Evolutionary conservation across 495 filamentous ascomycete genomes (phyloP).

Genomic region (Aspergillus leporis): DNA sequence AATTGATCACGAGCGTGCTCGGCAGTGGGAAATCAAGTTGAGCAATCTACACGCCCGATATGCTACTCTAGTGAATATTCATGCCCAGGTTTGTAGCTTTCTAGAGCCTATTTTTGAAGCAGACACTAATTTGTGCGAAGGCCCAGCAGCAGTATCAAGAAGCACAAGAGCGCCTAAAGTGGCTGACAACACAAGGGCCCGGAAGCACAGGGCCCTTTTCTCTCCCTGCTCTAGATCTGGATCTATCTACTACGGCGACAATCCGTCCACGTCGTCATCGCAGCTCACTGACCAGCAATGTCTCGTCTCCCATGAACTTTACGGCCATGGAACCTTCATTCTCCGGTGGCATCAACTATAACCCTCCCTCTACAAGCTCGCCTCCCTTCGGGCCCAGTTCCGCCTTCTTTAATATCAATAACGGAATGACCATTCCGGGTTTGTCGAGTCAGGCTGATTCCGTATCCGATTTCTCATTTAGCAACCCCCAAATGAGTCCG

Average conservation of each 20-base stretch:
- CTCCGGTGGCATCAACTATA: constrained; percentile 40
- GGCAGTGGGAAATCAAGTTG: constrained; percentile 54
- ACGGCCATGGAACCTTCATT: constrained; percentile 41
- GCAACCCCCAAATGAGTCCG: constrained; percentile 75
- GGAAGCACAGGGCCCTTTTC: constrained; percentile 45
- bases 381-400: constrained; percentile 48
- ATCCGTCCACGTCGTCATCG: constrained; percentile 51
- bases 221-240: constrained; percentile 44
- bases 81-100: constrained; percentile 37
- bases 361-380: constrained; percentile 47
- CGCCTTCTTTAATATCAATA: constrained; percentile 62
- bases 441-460: constrained; percentile 41
- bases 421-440: constrained; percentile 50
- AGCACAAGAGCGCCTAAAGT: constrained; percentile 52
- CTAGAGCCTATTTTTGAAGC: background rate
- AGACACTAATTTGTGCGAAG: constrained; percentile 11
- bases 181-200: constrained; percentile 47
- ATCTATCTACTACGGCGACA: constrained; percentile 39
- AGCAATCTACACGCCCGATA: constrained; percentile 53
- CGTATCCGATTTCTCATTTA: constrained; percentile 48
- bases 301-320: constrained; percentile 48
- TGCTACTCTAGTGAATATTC: constrained; percentile 46
- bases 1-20: constrained; percentile 58
- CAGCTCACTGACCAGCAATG: constrained; percentile 49
- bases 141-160: constrained; percentile 53